Percentiles rank a stretch among this genome's conserved stretches.
These are phyloP conservation scores for Beta corolliflora DNA, from an alignment of 179 eudicot species.

Conservation along the genomic window DNA sequence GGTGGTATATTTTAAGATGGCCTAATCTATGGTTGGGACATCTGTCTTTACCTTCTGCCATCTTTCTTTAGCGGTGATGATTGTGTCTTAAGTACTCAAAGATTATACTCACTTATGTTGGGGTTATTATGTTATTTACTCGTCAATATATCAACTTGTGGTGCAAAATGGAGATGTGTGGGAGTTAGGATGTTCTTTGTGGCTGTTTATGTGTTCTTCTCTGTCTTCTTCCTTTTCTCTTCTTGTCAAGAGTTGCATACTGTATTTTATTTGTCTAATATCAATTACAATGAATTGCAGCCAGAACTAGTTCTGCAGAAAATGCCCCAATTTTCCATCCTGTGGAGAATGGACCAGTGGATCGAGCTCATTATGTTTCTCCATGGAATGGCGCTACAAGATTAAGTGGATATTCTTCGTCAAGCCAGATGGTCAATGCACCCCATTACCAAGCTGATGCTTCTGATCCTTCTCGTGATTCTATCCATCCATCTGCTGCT, in stretches of 20 bases:
- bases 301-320: slow-evolving; percentile 50
- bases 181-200: neutral
- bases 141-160: neutral
- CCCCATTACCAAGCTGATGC: slow-evolving; percentile 55
- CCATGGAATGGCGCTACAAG: slow-evolving; percentile 61
- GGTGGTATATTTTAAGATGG: neutral
- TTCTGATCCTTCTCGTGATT: slow-evolving; percentile 52
- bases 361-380: slow-evolving; percentile 48
- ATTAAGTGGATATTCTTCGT: slow-evolving; percentile 48
- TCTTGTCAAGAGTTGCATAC: neutral
- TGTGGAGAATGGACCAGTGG: slow-evolving; percentile 53
- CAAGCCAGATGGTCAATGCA: slow-evolving; percentile 48
- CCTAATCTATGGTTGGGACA: neutral
- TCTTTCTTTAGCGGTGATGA: neutral
- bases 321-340: slow-evolving; percentile 56
- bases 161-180: neutral
- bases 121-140: neutral
- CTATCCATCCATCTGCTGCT: slow-evolving; percentile 50
- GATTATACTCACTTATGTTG: neutral
- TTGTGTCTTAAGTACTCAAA: neutral
- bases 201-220: neutral
- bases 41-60: neutral
- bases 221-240: neutral
- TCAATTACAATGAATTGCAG: slow-evolving; percentile 38
- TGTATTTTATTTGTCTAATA: neutral